Conservation (phyloP, 192 early-diverging fungal genomes). For the Dissophora ornata region DNA sequence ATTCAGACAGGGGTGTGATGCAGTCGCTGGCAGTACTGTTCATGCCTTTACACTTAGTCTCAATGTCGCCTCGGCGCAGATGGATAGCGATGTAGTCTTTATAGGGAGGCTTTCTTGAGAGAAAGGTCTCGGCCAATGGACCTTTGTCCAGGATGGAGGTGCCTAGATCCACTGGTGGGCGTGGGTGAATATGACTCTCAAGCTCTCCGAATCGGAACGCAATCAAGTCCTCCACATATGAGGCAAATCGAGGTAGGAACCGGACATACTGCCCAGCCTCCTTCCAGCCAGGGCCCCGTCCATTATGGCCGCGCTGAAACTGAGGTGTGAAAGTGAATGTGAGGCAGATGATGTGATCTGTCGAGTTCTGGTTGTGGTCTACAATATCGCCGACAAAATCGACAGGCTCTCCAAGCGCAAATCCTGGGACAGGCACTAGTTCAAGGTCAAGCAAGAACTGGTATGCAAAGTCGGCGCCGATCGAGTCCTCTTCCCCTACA, state of each 20-base stretch:
- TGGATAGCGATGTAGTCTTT: slow-evolving; percentile 48
- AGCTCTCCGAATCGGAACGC: slow-evolving; percentile 28
- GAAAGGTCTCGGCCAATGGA: slow-evolving; percentile 11
- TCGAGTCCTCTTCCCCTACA: slow-evolving; percentile 32
- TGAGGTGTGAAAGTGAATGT: slow-evolving; percentile 36
- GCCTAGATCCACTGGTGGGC: slow-evolving; percentile 25
- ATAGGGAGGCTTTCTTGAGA: slow-evolving; percentile 17
- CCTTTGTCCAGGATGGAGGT: slow-evolving; percentile 39
- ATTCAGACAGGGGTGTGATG: slow-evolving; percentile 26
- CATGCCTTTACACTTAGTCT: slow-evolving; percentile 14
- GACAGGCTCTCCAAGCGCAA: slow-evolving; percentile 1
- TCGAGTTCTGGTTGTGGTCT: slow-evolving; percentile 34
- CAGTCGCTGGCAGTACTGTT: slow-evolving; percentile 20
- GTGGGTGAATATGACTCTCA: slow-evolving; percentile 15
- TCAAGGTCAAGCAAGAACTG: slow-evolving; percentile 24
- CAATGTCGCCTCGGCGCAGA: slow-evolving; percentile 40
- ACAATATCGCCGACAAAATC: slow-evolving; percentile 28
- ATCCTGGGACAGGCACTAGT: slow-evolving; percentile 24
- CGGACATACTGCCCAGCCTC: slow-evolving; percentile 25
- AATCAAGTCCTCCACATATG: slow-evolving; percentile 43
- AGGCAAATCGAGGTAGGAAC: slow-evolving; percentile 37
- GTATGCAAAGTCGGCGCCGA: slow-evolving; percentile 47
- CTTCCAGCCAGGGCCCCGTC: slow-evolving; percentile 25
- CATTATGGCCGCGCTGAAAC: slow-evolving; percentile 21
- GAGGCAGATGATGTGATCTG: slow-evolving; percentile 25